Base-by-base conservation (phyloP, 768 basidiomycete genomes). In the Suillus subalutaceus region DNA sequence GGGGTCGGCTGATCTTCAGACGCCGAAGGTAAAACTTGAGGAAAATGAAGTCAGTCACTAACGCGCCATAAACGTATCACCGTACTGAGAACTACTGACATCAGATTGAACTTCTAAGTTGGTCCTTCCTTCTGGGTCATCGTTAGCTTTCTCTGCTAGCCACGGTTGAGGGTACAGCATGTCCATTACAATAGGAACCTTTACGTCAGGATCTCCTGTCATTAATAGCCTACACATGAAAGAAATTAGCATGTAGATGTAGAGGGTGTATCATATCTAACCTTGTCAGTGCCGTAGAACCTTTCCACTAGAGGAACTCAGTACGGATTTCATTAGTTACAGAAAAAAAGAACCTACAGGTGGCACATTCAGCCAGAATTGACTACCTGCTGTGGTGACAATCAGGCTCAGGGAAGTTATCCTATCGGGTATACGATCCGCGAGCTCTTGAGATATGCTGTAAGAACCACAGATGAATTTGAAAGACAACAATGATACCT, bases 341-440 rank as follows among this genome's bases (percentile, higher is more conserved):
- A 57, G 3, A 61, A n/a, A 5, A 58, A 8, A 48, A 56, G 23
- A 48, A 68, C 86, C 58, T 72, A 91, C 90, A 0, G 91, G 86
- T 41, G 91, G 87, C 5, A 90, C 70, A 66, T 92, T 91, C 38
- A 77, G 75, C 84, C 83, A 89, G 9, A 79, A 64, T 35, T 72
- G 70, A 3, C 89, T 86, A 32, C 90, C 92, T 2, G 91, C 84
- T 1, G 87, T 90, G 0, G 93, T 94, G 4, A 90, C 92, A 9
- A 81, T 75, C 2, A 95, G 82, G 1, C 85, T 82, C 40, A 94
- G 82, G 1, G 91, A 91, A 9, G 80, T 76, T 38, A 94, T 87
- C 16, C 91, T 83, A 13, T 89, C 77, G 0, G 91, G 88, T 41
- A 93, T 88, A 26, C 84, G 83, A 53, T 74, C 81, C 0, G 92